Base-by-base conservation (phyloP, 768 basidiomycete species). In the Epithele typhae region DNA sequence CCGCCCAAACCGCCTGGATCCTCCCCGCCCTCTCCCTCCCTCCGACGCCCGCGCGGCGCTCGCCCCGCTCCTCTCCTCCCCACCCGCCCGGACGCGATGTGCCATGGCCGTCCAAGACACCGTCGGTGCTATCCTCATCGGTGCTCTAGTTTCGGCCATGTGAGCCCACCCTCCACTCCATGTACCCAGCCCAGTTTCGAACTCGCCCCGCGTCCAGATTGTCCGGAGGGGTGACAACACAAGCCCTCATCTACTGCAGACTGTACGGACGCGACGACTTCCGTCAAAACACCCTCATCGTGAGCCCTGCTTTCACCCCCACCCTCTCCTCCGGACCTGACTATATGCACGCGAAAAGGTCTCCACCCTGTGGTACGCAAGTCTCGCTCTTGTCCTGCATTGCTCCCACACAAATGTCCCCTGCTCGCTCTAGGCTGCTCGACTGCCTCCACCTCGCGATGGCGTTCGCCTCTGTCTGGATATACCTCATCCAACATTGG, bases 361-460 rank as follows among this genome's bases (percentile, higher is more conserved):
- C 9, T 48, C 40, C 4, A 1, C 35, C 14, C 48, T 50, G 19
- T 57, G 56, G 52, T 52, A n/a, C n/a, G n/a, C n/a, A n/a, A n/a
- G n/a, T n/a, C n/a, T 19, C 25, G 50, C 2, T 10, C n/a, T 7
- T 9, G 18, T 17, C 2, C 11, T 19, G 14, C 27, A 9, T 21
- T 33, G 15, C 7, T 11, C 7, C 18, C 25, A 11, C 23, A n/a
- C 5, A 11, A 14, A 36, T 22, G 3, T 18, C 22, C 19, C 10
- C 21, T 21, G n/a, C 10, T 32, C 8, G 3, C 45, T 36, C 7
- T 17, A 63, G 62, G 60, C n/a, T 50, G 5, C 46, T 63, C 11
- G 62, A 63, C 39, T 23, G 57, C 2, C 41, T 61, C 10, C 62
- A 63, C 40, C 55, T 59, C 14, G 37, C 51, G 40, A 53, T 61